A percentile compares a stretch with the other conserved stretches of the same genome.
Conservation (phyloP, 176 grass and related monocot species). For the Alopecurus myosuroides region DNA sequence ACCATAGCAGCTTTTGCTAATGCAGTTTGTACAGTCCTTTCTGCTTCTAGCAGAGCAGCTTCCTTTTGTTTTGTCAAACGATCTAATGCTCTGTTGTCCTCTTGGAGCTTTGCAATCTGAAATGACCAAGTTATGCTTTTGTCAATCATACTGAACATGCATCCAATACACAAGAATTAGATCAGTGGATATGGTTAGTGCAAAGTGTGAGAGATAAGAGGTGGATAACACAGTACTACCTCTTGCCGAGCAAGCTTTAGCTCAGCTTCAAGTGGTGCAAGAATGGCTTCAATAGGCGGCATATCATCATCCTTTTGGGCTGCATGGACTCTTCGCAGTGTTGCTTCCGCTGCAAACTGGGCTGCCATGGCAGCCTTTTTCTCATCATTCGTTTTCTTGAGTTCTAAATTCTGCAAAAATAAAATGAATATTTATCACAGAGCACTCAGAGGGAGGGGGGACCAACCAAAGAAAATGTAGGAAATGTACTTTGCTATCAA, state of each 20-base stretch:
- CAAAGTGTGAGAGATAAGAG: neutral
- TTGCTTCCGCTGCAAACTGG: slow-evolving; percentile 95
- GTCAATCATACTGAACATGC: neutral
- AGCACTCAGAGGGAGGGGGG: neutral
- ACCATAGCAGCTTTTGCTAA: slow-evolving; percentile 94
- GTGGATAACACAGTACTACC: slow-evolving; percentile 37
- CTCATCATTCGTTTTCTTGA: slow-evolving; percentile 95
- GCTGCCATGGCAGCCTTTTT: slow-evolving; percentile 86
- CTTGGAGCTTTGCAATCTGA: slow-evolving; percentile 92
- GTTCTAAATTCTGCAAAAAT: slow-evolving; percentile 81
- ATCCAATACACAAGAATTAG: neutral
- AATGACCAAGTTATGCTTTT: slow-evolving; percentile 16
- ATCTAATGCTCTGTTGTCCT: slow-evolving; percentile 92
- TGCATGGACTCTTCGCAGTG: slow-evolving; percentile 86
- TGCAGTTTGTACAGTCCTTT: slow-evolving; percentile 88
- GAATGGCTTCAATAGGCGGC: slow-evolving; percentile 96
- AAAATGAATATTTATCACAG: slow-evolving; percentile 10
- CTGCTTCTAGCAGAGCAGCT: slow-evolving; percentile 84
- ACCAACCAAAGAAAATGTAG: slow-evolving; percentile 9
- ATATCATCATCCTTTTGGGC: slow-evolving; percentile 98
- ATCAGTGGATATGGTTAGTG: neutral
- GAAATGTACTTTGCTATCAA: slow-evolving; percentile 71
- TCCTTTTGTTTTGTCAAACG: slow-evolving; percentile 96
- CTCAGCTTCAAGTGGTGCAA: slow-evolving; percentile 96
- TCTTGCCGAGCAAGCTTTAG: slow-evolving; percentile 87